Base-by-base conservation (phyloP, 495 filamentous ascomycete genomes). In the Podospora tetraspora region DNA sequence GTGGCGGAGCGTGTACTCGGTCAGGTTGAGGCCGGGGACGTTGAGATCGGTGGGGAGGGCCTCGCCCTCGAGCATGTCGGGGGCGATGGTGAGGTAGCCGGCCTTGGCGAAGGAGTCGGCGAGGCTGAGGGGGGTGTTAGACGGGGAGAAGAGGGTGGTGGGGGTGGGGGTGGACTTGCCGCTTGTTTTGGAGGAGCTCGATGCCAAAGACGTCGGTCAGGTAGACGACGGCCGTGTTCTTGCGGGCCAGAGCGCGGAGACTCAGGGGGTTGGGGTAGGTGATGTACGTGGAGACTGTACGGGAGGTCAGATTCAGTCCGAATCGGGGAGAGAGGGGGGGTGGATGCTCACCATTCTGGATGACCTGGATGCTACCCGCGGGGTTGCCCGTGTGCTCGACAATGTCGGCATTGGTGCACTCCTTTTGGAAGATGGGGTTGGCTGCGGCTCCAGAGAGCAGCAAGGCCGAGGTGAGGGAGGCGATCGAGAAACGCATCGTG, bases 41-140 rank as follows among this genome's bases (percentile, higher is more conserved):
- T 87, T 86, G 68, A 80, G 74, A 68, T 82, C 79, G 16, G 59
- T 68, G 1, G 76, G 74, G 34, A 84, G 81, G 5, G 80, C 79
- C 66, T 89, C 85, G 66, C 89, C 90, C 27, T 84, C 74, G 81
- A 93, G 91, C 66, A 93, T 81, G 74, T 94, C 91, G 11, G 91
- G 91, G 67, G 90, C 84, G 24, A 92, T 78, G 67, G 87, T 87
- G 34, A 91, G 82, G 79, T 92, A 94, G 63, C 91, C 92, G 68
- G 89, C 89, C 69, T 84, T 84, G 64, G 91, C 91, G 74, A 87
- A 91, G 75, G 87, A 86, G 77, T 94, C 91, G 69, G 89, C 90
- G 56, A 93, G 82, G 43, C 43, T 52, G 43, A 1, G 43, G 43
- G 0, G 43, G 19, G 43, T 8, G 43, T 52, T 52, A 52, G 37